Conservation (phyloP, 2,329 filamentous ascomycete species). For the Huntiella bhutanensis region DNA sequence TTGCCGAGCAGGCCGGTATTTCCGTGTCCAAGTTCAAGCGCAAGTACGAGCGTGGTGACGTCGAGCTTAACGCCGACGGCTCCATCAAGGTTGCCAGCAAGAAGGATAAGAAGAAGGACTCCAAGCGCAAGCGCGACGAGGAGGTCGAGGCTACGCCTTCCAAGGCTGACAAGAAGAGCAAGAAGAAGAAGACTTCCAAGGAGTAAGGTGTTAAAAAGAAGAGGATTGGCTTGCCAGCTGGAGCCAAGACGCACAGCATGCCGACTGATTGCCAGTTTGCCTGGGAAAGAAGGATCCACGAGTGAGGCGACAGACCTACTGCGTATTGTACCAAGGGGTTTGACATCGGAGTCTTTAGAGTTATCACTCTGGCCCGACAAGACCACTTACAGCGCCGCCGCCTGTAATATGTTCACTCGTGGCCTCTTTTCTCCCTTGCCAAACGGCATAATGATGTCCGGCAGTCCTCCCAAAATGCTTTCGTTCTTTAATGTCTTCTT, state of each 20-base stretch:
- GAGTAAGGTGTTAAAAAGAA: conserved; percentile 7
- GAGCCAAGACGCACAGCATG: conserved; percentile 4
- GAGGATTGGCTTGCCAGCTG: neutral
- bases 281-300: neutral
- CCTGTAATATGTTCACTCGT: too few species aligned
- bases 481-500: conserved; percentile 7
- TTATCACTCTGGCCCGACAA: neutral
- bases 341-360: neutral
- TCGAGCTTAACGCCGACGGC: conserved; percentile 45
- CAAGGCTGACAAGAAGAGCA: conserved; percentile 41
- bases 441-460: conserved; percentile 3
- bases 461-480: conserved; percentile 5
- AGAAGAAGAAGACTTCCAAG: conserved; percentile 25
- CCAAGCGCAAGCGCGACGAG: conserved; percentile 50
- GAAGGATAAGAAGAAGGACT: conserved; percentile 57
- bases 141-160: conserved; percentile 29
- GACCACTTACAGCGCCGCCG: too few species aligned
- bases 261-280: neutral
- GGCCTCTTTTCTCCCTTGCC: neutral
- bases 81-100: conserved; percentile 51
- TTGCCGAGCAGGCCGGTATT: conserved; percentile 48
- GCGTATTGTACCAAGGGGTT: too few species aligned
- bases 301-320: too few species aligned
- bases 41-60: conserved; percentile 59
- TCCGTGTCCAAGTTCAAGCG: conserved; percentile 60